Conservation (phyloP, 2,329 filamentous ascomycete species). For the Aspergillus amoenus region DNA sequence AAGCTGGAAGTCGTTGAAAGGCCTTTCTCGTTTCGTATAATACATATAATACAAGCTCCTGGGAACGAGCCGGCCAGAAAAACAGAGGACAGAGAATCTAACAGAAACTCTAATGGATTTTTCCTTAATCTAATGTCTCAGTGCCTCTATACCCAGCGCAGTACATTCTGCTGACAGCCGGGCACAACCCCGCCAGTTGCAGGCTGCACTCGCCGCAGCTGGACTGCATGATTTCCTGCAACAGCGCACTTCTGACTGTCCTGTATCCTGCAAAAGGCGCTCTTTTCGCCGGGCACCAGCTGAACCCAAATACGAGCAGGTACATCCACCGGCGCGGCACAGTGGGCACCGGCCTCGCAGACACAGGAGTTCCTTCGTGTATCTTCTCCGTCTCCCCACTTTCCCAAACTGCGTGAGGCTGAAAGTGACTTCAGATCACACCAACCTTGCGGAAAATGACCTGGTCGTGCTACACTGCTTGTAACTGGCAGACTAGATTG, state of each 20-base stretch:
- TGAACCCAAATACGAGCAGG: conserved; percentile 1
- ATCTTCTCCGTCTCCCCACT: background rate
- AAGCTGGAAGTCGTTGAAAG: background rate
- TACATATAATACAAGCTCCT: background rate
- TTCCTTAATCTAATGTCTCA: background rate
- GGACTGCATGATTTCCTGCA: background rate
- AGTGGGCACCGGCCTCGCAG: background rate
- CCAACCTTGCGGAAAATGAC: background rate
- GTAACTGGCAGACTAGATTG: too few relatives aligned
- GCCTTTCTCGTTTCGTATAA: background rate
- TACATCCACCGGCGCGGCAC: background rate
- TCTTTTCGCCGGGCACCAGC: background rate
- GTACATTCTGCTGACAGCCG: background rate
- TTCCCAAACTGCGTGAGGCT: conserved; percentile 1
- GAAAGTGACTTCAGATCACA: conserved; percentile 3
- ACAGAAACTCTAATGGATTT: too few relatives aligned
- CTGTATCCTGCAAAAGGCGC: background rate
- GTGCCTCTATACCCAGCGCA: background rate
- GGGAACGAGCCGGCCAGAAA: too few relatives aligned
- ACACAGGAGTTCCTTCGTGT: background rate
- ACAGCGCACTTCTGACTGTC: background rate
- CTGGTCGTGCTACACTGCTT: background rate
- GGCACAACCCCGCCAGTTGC: background rate
- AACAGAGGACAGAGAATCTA: too few relatives aligned
- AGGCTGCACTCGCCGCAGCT: background rate